A percentile compares a stretch with the other conserved stretches of the same genome.
Evolutionary conservation across 495 filamentous ascomycete species (phyloP).

Genomic region (Cercophora sp.): DNA sequence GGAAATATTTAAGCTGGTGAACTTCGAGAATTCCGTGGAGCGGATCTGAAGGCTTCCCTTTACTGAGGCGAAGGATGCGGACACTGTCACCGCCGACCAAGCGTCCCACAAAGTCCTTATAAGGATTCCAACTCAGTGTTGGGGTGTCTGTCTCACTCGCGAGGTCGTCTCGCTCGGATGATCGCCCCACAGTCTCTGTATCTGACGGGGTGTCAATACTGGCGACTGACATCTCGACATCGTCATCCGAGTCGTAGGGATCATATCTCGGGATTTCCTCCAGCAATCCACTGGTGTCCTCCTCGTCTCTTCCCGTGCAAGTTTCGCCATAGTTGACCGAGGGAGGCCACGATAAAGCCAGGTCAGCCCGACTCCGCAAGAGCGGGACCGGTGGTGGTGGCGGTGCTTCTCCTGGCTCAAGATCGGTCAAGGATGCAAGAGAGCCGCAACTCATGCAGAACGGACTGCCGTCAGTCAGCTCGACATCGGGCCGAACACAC

Average conservation of each 20-base stretch:
- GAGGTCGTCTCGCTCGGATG: no score
- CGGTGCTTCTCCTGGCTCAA: constrained; percentile 11
- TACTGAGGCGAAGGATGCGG: constrained; percentile 18
- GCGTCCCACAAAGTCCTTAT: not conserved
- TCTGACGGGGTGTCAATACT: no score
- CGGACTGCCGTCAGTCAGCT: constrained; percentile 6
- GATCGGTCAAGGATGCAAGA: constrained; percentile 12
- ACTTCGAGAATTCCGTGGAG: constrained; percentile 15
- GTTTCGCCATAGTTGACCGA: constrained; percentile 10
- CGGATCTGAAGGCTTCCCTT: constrained; percentile 15
- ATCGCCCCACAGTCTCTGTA: no score
- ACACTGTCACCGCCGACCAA: constrained; percentile 12
- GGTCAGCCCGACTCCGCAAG: not conserved
- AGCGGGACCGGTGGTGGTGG: constrained; percentile 12
- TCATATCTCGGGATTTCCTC: no score
- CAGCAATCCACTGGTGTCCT: constrained; percentile 8
- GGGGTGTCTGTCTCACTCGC: no score
- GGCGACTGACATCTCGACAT: not conserved
- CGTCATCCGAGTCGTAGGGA: not conserved
- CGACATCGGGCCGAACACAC: constrained; percentile 17
- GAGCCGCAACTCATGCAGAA: constrained; percentile 24
- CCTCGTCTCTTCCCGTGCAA: constrained; percentile 1
- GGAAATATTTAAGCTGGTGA: constrained; percentile 18
- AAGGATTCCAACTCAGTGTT: not conserved
- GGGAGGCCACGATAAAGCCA: constrained; percentile 12